Evolutionary conservation across 352 stramenopile genomes (phyloP).

Genomic region (Aphanomyces astaci): DNA sequence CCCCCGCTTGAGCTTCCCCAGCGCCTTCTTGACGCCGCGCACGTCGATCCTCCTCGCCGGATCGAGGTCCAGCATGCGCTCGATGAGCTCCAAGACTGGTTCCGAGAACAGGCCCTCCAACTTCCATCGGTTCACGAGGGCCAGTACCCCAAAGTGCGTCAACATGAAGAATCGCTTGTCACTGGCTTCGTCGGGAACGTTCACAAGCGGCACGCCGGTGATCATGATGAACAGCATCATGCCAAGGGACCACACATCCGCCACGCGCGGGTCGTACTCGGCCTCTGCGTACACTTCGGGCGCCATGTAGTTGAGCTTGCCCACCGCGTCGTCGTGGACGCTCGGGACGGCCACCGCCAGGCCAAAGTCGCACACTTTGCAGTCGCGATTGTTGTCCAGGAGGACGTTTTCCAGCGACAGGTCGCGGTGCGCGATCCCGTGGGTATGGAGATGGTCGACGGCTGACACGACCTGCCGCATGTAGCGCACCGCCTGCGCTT

Average conservation of each 20-base stretch:
- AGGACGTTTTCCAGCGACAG: constrained; percentile 27
- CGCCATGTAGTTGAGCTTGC: constrained; percentile 27
- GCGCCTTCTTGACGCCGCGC: neutral
- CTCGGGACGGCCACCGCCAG: constrained; percentile 6
- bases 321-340: constrained; percentile 16
- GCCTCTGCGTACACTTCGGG: constrained; percentile 22
- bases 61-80: constrained; percentile 26
- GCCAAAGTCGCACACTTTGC: constrained; percentile 27
- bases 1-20: neutral
- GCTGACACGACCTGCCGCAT: constrained; percentile 24
- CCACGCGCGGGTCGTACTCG: constrained; percentile 17
- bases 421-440: constrained; percentile 26
- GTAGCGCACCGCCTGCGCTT: constrained; percentile 28
- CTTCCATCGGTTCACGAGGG: constrained; percentile 65
- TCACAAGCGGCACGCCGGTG: constrained; percentile 80
- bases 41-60: constrained; percentile 24
- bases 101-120: constrained; percentile 26
- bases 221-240: constrained; percentile 29
- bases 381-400: constrained; percentile 18
- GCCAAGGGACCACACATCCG: constrained; percentile 27
- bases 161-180: constrained; percentile 88
- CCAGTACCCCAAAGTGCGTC: constrained; percentile 55
- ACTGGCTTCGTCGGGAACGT: constrained; percentile 53
- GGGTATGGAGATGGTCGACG: constrained; percentile 20
- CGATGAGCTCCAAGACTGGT: constrained; percentile 18